These are phyloP conservation scores for Baorangia bicolor DNA, from an alignment of 768 basidiomycete genomes.

Conservation along the genomic window DNA sequence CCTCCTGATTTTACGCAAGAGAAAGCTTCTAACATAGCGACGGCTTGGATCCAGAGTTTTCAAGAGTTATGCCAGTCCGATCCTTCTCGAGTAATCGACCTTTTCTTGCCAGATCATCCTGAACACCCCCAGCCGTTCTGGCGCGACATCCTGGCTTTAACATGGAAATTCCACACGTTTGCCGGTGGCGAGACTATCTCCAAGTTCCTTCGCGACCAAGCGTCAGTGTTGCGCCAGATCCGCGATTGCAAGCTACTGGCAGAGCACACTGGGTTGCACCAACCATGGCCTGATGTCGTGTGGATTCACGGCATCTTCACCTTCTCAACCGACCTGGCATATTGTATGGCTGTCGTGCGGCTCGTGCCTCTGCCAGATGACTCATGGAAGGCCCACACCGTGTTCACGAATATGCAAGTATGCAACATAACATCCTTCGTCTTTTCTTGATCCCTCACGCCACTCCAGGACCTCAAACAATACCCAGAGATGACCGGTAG, in stretches of 20 bases:
- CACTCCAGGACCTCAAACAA: constrained; percentile 9
- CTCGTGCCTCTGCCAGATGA: constrained; percentile 40
- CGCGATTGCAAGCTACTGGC: not conserved
- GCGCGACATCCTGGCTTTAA: constrained; percentile 34
- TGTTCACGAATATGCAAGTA: constrained; percentile 57
- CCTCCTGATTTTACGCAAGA: too few species aligned
- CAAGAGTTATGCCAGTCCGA: too few species aligned
- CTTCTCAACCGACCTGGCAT: not conserved
- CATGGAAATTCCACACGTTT: constrained; percentile 53
- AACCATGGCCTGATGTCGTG: constrained; percentile 49
- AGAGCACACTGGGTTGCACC: constrained; percentile 16
- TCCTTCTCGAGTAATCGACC: too few species aligned
- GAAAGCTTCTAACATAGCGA: too few species aligned
- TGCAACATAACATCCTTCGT: not conserved
- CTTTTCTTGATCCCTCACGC: not conserved
- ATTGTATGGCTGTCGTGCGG: constrained; percentile 4
- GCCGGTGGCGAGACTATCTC: constrained; percentile 34
- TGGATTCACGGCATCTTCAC: constrained; percentile 35
- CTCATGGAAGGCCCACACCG: constrained; percentile 56
- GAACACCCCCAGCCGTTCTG: too few species aligned
- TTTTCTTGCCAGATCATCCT: too few species aligned
- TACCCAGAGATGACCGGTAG: constrained; percentile 40
- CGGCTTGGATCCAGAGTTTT: too few species aligned
- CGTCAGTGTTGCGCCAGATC: constrained; percentile 16
- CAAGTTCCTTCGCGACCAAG: constrained; percentile 34